Base-by-base conservation (phyloP, 805 yeast genomes). In the Nakazawaea anatomiae region DNA sequence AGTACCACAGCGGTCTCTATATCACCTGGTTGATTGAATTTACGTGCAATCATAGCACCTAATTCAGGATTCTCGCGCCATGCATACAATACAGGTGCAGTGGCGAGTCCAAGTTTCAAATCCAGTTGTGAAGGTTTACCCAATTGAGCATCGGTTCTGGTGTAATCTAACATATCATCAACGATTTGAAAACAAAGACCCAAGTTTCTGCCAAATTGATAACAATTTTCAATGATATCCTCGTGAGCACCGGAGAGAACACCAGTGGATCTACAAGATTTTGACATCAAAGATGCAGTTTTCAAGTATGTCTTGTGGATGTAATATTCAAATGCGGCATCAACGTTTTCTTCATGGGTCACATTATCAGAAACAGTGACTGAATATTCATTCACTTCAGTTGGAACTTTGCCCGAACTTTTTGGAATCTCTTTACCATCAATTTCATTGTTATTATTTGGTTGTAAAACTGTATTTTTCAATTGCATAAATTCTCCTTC, bases 401-500 rank as follows among this genome's bases (percentile, higher is more conserved):
- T 76, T 2, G 86, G 84, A 1, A 85, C 80, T 52, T 74, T 80
- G 3, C 87, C 87, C 0, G 88, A 79, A 39, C 85, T 77, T 11
- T 60, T 58, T 5, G 89, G 89, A 12, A 80, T 66, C 32, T 77
- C 60, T 44, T 61, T 46, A 47, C 72, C 77, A 50, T 71, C 40
- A n/a, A 10, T 78, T 45, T 79, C 88, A 52, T 75, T 71, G 25
- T 74, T 66, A 43, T 68, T 63, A 47, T 74, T 63, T 35, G 79
- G 80, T 53, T 74, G 78, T 41, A 86, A 71, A 6, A 91, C 94
- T 0, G 97, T 89, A 69, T 94, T 94, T 60, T 92, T 91, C 73
- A 94, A 79, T 71, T 94, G 99, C 98, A 94, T 94, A 66, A 94
- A 92, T 70, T 94, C 99, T 47, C 99, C 99, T 70, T 94, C 99